Evolutionary conservation across 306 rosid genomes (phyloP).

Genomic region (Sicyos baderoa): DNA sequence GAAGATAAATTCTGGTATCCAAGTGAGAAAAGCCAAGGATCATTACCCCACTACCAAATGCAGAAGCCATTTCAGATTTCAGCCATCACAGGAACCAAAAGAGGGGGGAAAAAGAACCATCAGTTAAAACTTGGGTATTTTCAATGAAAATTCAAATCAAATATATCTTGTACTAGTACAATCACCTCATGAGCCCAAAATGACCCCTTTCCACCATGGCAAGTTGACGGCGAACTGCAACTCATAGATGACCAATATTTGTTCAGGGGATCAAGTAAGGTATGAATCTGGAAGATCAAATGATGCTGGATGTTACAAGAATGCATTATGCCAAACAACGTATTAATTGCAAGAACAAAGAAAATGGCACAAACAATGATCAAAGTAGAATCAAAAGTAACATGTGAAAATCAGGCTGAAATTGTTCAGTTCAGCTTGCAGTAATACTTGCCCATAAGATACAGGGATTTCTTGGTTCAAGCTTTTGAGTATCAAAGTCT

Average conservation of each 20-base stretch:
- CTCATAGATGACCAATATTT: constrained; percentile 86
- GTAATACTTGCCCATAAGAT: background rate
- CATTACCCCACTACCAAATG: constrained; percentile 81
- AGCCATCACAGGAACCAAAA: constrained; percentile 29
- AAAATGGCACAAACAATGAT: constrained; percentile 2
- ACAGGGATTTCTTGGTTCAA: background rate
- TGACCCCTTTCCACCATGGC: constrained; percentile 67
- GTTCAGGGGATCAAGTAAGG: constrained; percentile 49
- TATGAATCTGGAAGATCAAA: constrained; percentile 48
- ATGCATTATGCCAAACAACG: background rate
- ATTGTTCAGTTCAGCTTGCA: background rate
- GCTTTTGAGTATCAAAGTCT: background rate
- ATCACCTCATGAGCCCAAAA: constrained; percentile 99
- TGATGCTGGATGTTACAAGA: constrained; percentile 7
- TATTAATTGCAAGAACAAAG: background rate
- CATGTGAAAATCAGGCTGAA: background rate
- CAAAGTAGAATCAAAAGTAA: background rate
- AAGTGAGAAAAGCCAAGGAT: constrained; percentile 37
- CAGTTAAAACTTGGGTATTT: constrained; percentile 28
- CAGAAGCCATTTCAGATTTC: constrained; percentile 23
- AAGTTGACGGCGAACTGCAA: constrained; percentile 55
- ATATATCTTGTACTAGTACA: constrained; percentile 22
- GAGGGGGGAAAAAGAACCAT: constrained; percentile 24
- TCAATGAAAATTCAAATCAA: constrained; percentile 8
- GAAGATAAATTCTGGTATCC: constrained; percentile 16